Evolutionary conservation across 164 flowering plant genomes (phyloP).

Genomic region (Hamamelis virginiana): DNA sequence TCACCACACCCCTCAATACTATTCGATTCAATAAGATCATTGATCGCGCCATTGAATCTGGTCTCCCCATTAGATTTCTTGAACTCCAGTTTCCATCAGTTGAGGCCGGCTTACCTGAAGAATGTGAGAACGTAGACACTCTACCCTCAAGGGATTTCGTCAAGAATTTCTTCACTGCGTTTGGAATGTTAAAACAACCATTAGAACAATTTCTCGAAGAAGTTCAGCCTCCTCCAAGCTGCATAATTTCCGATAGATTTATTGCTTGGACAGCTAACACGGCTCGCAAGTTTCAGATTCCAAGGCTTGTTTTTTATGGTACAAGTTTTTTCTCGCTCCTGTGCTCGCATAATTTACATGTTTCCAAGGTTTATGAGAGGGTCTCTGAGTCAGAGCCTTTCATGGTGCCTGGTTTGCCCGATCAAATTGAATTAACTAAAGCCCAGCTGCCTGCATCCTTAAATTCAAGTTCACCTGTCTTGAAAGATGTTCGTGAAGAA

Average conservation of each 20-base stretch:
- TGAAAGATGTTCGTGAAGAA: neutral
- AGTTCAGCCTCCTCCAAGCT: slow-evolving; percentile 31
- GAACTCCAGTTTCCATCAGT: too few species aligned
- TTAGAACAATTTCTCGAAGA: slow-evolving; percentile 28
- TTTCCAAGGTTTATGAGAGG: slow-evolving; percentile 15
- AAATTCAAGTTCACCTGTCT: too few species aligned
- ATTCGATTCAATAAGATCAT: neutral
- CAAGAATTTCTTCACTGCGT: slow-evolving; percentile 28
- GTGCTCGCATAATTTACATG: slow-evolving; percentile 14
- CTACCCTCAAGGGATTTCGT: too few species aligned
- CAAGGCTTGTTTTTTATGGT: slow-evolving; percentile 37
- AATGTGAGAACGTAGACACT: too few species aligned
- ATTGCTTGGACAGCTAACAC: slow-evolving; percentile 38
- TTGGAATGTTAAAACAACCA: slow-evolving; percentile 30
- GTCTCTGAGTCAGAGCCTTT: slow-evolving; percentile 34
- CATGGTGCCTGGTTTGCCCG: slow-evolving; percentile 48
- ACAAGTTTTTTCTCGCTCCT: slow-evolving; percentile 31
- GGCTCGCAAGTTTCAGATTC: slow-evolving; percentile 29
- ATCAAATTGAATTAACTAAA: slow-evolving; percentile 35
- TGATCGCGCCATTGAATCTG: too few species aligned
- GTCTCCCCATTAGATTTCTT: too few species aligned
- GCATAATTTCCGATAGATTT: slow-evolving; percentile 46
- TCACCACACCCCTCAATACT: neutral
- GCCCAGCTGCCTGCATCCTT: slow-evolving; percentile 28
- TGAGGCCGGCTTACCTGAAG: too few species aligned